Conservation (phyloP, 108 stramenopile species). For the Mediolabrus comicus region DNA sequence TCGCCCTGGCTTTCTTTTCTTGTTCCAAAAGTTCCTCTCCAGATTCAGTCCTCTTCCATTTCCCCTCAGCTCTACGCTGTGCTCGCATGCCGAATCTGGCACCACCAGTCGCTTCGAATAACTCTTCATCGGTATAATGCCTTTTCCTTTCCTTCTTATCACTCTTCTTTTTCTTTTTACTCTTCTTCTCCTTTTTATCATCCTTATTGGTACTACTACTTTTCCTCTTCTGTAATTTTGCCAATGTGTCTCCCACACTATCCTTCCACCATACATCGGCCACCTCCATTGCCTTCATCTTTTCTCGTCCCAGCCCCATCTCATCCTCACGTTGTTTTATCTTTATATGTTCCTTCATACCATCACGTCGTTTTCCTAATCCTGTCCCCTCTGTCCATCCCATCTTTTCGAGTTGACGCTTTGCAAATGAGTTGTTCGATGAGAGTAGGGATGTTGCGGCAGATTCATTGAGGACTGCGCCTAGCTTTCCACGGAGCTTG, state of each 20-base stretch:
- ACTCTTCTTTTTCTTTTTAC: constrained; percentile 35
- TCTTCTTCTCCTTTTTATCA: constrained; percentile 41
- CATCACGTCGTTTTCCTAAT: constrained; percentile 82
- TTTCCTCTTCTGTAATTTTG: constrained; percentile 49
- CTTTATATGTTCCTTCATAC: constrained; percentile 78
- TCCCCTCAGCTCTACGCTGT: constrained; percentile 66
- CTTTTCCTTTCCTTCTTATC: constrained; percentile 32
- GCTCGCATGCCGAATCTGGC: constrained; percentile 79
- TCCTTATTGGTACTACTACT: constrained; percentile 17
- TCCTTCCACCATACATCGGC: constrained; percentile 87
- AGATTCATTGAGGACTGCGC: constrained; percentile 60
- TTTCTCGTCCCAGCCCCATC: constrained; percentile 61
- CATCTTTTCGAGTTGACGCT: constrained; percentile 77
- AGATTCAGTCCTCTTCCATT: constrained; percentile 83
- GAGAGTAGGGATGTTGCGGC: constrained; percentile 44
- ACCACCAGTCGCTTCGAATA: constrained; percentile 72
- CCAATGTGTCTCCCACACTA: constrained; percentile 72
- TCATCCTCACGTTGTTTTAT: constrained; percentile 80
- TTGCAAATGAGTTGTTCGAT: constrained; percentile 59
- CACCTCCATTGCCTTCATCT: constrained; percentile 27
- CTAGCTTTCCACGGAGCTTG: constrained; percentile 60
- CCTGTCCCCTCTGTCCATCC: constrained; percentile 92
- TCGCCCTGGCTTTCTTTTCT: constrained; percentile 49
- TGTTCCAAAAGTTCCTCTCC: constrained; percentile 27
- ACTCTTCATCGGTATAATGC: constrained; percentile 79